Conservation (phyloP, 176 grass and related monocot genomes). For the Aegilops tauschii region DNA sequence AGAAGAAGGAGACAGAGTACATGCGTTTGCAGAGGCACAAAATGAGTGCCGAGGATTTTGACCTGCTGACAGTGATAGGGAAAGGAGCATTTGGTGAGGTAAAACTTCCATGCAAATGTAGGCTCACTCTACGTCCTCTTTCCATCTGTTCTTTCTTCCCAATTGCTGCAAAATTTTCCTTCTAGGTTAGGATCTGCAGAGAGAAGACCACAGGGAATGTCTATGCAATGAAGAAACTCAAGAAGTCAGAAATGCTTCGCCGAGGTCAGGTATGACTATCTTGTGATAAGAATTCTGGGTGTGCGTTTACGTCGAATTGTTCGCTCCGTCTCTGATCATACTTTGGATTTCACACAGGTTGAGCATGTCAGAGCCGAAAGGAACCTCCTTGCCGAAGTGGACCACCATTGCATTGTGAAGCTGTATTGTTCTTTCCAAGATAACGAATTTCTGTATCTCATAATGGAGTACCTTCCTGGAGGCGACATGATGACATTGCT, state of each 20-base stretch:
- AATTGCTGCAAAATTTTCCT: constrained; percentile 10
- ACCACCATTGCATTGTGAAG: constrained; percentile 95
- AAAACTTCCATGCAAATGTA: constrained; percentile 30
- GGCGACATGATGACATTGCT: constrained; percentile 98
- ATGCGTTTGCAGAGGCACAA: constrained; percentile 98
- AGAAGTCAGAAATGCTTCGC: constrained; percentile 97
- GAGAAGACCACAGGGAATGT: constrained; percentile 84
- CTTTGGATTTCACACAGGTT: constrained; percentile 47
- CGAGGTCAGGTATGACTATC: constrained; percentile 70
- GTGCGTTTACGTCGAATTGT: neutral
- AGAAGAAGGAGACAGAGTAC: constrained; percentile 97
- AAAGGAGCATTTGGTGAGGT: constrained; percentile 99
- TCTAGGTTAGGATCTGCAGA: constrained; percentile 93
- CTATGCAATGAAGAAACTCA: constrained; percentile 99
- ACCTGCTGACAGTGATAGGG: constrained; percentile 92
- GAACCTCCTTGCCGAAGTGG: constrained; percentile 97
- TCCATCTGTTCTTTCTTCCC: neutral
- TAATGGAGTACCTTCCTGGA: constrained; percentile 98
- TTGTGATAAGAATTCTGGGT: constrained; percentile 14
- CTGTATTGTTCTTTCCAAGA: constrained; percentile 97
- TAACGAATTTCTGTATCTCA: constrained; percentile 83
- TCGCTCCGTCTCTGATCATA: neutral
- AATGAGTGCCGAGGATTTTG: constrained; percentile 97
- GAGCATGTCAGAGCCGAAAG: constrained; percentile 99
- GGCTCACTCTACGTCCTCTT: neutral